Evolutionary conservation across 2,329 filamentous ascomycete genomes (phyloP).

Genomic region (Lachnellula cervina): DNA sequence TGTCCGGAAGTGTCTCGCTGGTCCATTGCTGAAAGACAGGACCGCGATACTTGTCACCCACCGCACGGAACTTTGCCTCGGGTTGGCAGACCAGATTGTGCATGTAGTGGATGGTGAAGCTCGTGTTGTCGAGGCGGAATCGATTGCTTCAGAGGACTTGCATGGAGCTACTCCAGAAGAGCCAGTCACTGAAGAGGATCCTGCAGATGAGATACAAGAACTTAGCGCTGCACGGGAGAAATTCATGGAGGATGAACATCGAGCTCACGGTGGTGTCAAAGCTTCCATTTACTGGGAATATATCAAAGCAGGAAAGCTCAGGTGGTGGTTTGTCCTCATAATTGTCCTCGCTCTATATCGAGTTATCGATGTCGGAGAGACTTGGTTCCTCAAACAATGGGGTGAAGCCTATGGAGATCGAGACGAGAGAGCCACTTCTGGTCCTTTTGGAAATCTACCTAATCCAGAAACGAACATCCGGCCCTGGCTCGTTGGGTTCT

Average conservation of each 20-base stretch:
- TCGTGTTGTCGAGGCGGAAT: conserved; percentile 21
- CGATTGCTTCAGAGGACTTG: conserved; percentile 23
- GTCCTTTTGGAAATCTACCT: conserved; percentile 52
- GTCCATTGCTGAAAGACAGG: conserved; percentile 48
- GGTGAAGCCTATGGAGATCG: conserved; percentile 63
- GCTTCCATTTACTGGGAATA: conserved; percentile 78
- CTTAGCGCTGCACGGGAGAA: conserved; percentile 56
- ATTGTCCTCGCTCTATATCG: conserved; percentile 60
- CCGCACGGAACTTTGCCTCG: conserved; percentile 64
- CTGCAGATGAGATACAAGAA: conserved; percentile 30
- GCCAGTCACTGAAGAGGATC: conserved; percentile 21
- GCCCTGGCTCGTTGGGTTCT: conserved; percentile 71
- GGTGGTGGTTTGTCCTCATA: conserved; percentile 66
- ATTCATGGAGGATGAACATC: conserved; percentile 73
- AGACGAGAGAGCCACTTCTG: conserved; percentile 22
- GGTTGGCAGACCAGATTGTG: conserved; percentile 69
- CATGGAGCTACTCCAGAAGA: conserved; percentile 19
- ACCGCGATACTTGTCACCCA: conserved; percentile 59
- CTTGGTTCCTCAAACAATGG: conserved; percentile 84
- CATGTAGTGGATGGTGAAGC: conserved; percentile 59
- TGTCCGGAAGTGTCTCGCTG: conserved; percentile 51
- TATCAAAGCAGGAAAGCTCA: conserved; percentile 71
- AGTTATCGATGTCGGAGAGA: conserved; percentile 58
- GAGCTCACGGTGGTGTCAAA: conserved; percentile 71
- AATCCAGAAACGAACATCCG: conserved; percentile 60